Evolutionary conservation across 2,329 filamentous ascomycete species (phyloP).

Genomic region (Pleomassaria siparia): DNA sequence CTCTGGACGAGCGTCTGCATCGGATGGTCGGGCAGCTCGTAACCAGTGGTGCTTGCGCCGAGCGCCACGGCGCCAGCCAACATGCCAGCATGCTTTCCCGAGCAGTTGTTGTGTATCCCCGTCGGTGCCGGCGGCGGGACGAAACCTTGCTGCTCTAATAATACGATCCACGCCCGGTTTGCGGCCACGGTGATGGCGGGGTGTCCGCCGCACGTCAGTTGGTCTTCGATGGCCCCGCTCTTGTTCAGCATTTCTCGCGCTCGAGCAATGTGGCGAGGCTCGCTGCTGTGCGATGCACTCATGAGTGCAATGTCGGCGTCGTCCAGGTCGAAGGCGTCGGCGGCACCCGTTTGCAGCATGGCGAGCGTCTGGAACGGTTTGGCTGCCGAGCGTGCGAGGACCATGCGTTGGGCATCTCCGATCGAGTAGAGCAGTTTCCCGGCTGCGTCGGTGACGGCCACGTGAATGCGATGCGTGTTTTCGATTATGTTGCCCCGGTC

Average conservation of each 20-base stretch:
- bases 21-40: conserved; percentile 33
- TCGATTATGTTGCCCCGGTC: conserved; percentile 63
- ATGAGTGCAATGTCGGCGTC: conserved; percentile 50
- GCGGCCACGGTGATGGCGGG: conserved; percentile 19
- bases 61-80: conserved; percentile 46
- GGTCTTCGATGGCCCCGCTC: conserved; percentile 33
- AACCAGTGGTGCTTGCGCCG: conserved; percentile 23
- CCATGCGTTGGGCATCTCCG: conserved; percentile 47
- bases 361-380: conserved; percentile 52
- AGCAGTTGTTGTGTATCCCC: conserved; percentile 50
- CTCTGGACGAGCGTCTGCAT: conserved; percentile 42
- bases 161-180: conserved; percentile 46
- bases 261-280: conserved; percentile 45
- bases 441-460: conserved; percentile 30
- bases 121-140: too few relatives aligned
- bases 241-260: conserved; percentile 45
- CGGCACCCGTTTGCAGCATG: conserved; percentile 46
- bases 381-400: conserved; percentile 49
- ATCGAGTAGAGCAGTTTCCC: conserved; percentile 45
- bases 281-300: conserved; percentile 52
- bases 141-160: conserved; percentile 38
- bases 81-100: conserved; percentile 54
- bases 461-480: conserved; percentile 75
- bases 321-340: conserved; percentile 42
- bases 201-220: conserved; percentile 50